These are phyloP conservation scores for Gossypium lobatum DNA, from an alignment of 441 rosid species.

Conservation along the genomic window DNA sequence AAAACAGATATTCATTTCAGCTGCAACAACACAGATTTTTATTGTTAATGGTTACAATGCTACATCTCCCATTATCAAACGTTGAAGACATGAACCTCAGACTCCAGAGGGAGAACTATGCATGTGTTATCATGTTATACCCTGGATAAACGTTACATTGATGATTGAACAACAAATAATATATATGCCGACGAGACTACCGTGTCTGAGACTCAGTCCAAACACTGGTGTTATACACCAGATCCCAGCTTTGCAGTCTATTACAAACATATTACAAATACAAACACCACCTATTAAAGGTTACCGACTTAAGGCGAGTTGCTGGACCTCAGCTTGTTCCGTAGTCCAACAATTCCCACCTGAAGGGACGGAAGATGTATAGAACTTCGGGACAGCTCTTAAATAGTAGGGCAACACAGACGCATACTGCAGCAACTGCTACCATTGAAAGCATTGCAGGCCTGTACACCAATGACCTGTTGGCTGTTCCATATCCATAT, in stretches of 20 bases:
- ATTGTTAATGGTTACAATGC: neutral
- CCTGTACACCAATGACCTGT: constrained; percentile 61
- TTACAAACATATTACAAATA: neutral
- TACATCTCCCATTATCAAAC: neutral
- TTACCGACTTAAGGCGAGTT: neutral
- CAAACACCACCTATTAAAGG: constrained; percentile 3
- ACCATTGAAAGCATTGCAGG: constrained; percentile 95
- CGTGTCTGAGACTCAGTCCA: neutral
- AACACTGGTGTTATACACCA: neutral
- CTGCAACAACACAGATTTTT: neutral
- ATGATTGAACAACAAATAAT: neutral
- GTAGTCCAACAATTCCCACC: constrained; percentile 82
- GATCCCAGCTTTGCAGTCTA: neutral
- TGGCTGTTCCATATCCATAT: constrained; percentile 37
- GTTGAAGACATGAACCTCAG: neutral
- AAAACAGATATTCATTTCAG: neutral
- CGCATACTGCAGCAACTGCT: constrained; percentile 87
- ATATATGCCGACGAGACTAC: neutral
- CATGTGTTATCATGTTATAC: neutral
- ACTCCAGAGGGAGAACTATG: neutral
- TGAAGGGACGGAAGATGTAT: constrained; percentile 77
- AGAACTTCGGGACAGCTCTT: constrained; percentile 93
- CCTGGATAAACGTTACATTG: neutral
- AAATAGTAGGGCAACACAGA: constrained; percentile 90
- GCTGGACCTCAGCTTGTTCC: constrained; percentile 55